phyloP scores from a whole-genome alignment of 768 basidiomycete species.

The Cytidiella melzeri region DNA sequence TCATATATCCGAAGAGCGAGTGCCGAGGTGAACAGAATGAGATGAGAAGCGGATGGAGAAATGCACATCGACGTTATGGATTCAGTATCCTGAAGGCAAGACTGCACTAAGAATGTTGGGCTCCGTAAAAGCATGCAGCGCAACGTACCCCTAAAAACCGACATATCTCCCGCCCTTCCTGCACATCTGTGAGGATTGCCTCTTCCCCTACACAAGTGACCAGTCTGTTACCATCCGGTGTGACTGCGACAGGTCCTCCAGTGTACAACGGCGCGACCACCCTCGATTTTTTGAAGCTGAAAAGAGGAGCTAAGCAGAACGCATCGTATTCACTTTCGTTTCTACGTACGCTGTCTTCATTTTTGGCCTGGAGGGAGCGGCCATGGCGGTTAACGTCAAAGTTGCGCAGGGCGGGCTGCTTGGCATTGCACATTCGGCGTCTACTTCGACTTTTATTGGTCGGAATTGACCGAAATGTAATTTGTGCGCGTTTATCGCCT shows the following conservation, averaged over 20 bases:
- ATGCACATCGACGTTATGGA: slow-evolving; percentile 79
- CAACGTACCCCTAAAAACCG: slow-evolving; percentile 78
- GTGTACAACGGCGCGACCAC: slow-evolving; percentile 82
- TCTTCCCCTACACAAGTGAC: slow-evolving; percentile 87
- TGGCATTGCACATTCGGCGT: no score
- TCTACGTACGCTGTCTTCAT: slow-evolving; percentile 56
- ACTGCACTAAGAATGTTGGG: no score
- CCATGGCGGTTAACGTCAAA: no score
- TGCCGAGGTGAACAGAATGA: slow-evolving; percentile 77
- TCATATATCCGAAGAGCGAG: slow-evolving; percentile 81
- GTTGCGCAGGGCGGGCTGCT: no score
- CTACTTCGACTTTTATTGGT: slow-evolving; percentile 6
- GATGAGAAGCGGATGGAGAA: slow-evolving; percentile 65
- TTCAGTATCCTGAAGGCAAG: slow-evolving; percentile 84
- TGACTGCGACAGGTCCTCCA: slow-evolving; percentile 76
- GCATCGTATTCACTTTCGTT: background rate
- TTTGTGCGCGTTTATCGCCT: no score
- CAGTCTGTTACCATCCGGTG: slow-evolving; percentile 70
- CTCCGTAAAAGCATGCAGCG: no score
- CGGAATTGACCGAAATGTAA: background rate
- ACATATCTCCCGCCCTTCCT: slow-evolving; percentile 67
- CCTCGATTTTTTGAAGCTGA: slow-evolving; percentile 73
- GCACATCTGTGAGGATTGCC: slow-evolving; percentile 76
- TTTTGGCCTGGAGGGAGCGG: slow-evolving; percentile 25
- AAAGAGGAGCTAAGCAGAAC: no score